These are phyloP conservation scores for Dissoconium aciculare DNA, from an alignment of 2,329 filamentous ascomycete genomes.

Conservation along the genomic window DNA sequence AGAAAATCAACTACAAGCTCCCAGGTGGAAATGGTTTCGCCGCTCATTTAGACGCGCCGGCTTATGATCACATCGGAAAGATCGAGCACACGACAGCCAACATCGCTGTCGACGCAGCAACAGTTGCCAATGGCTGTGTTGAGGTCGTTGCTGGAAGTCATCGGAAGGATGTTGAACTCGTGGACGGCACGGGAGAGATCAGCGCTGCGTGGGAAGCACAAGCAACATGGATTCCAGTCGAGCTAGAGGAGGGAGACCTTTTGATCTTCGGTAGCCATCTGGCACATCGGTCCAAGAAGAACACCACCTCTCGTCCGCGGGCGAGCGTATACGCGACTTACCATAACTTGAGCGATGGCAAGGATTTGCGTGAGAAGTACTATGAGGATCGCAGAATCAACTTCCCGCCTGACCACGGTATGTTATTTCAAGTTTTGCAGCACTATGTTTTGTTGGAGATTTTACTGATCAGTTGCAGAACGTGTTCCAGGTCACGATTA, in stretches of 20 bases:
- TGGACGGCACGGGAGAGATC: too few species aligned
- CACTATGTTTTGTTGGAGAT: too few species aligned
- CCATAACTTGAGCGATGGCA: conserved; percentile 25
- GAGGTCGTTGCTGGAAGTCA: conserved; percentile 26
- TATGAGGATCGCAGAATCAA: conserved; percentile 25
- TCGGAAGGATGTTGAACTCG: conserved; percentile 21
- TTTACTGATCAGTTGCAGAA: conserved; percentile 25
- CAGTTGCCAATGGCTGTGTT: conserved; percentile 22
- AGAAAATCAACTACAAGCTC: conserved; percentile 29
- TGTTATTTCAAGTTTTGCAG: too few species aligned
- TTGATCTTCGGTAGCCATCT: conserved; percentile 26
- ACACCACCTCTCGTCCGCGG: conserved; percentile 22
- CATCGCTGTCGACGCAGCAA: conserved; percentile 24
- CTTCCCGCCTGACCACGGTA: too few species aligned
- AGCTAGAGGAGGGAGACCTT: conserved; percentile 23
- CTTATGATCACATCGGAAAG: conserved; percentile 26
- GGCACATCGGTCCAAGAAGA: conserved; percentile 24
- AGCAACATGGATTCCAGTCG: conserved; percentile 22
- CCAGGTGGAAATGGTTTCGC: conserved; percentile 26
- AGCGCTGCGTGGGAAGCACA: conserved; percentile 22
- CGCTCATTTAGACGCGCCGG: conserved; percentile 26
- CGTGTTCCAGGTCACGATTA: conserved; percentile 24
- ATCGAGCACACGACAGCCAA: conserved; percentile 26
- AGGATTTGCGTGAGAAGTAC: conserved; percentile 28
- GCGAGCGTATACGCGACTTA: conserved; percentile 29